phyloP scores from a whole-genome alignment of 805 yeast genomes.

The Candida khao-thaluensis region DNA sequence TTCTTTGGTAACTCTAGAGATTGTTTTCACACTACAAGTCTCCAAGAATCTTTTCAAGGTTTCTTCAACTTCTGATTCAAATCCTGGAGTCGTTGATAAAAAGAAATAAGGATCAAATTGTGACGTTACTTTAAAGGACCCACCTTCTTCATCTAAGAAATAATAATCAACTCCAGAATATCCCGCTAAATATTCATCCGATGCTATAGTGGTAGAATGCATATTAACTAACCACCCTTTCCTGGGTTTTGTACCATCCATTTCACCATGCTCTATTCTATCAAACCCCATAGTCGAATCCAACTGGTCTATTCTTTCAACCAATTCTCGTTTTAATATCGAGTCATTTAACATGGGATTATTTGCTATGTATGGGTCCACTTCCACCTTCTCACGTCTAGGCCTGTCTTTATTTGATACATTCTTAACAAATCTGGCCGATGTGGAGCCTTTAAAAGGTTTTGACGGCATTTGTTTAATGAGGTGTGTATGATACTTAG shows the following conservation, averaged over 20 bases:
- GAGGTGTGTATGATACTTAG: too few species aligned
- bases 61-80: slow-evolving; percentile 82
- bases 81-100: slow-evolving; percentile 58
- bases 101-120: slow-evolving; percentile 87
- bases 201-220: slow-evolving; percentile 79
- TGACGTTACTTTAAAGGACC: slow-evolving; percentile 83
- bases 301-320: slow-evolving; percentile 59
- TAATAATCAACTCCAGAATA: slow-evolving; percentile 90
- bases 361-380: slow-evolving; percentile 25
- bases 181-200: slow-evolving; percentile 61
- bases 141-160: slow-evolving; percentile 95
- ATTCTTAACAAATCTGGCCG: slow-evolving; percentile 55
- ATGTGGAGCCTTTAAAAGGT: slow-evolving; percentile 45
- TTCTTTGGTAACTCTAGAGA: slow-evolving; percentile 62
- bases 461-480: slow-evolving; percentile 10
- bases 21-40: slow-evolving; percentile 50
- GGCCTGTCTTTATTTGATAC: slow-evolving; percentile 10
- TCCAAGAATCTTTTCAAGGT: slow-evolving; percentile 69
- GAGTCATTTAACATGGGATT: slow-evolving; percentile 41
- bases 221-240: slow-evolving; percentile 93
- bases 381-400: slow-evolving; percentile 15
- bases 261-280: slow-evolving; percentile 68
- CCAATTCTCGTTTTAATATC: slow-evolving; percentile 50
- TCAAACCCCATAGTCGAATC: slow-evolving; percentile 90
- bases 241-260: slow-evolving; percentile 44